These are phyloP conservation scores for Cudoniella acicularis DNA, from an alignment of 495 filamentous ascomycete genomes.

Conservation along the genomic window DNA sequence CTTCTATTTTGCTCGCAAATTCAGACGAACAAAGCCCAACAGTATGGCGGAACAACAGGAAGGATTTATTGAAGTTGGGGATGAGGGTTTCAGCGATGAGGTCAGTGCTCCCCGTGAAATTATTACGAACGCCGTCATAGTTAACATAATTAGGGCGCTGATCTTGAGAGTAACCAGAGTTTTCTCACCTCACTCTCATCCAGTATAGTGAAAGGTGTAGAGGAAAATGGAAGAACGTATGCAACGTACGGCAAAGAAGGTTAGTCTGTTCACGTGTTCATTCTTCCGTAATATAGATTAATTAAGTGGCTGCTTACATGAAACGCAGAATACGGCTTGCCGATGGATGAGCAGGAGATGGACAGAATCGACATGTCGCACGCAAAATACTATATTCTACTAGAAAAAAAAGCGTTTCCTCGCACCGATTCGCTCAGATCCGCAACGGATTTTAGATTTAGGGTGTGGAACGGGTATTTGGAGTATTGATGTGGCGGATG, in stretches of 20 bases:
- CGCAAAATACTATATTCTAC: constrained; percentile 5
- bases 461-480: constrained; percentile 46
- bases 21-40: no score
- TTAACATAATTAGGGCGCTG: neutral
- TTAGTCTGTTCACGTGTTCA: neutral
- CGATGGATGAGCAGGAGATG: constrained; percentile 23
- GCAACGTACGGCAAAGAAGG: constrained; percentile 13
- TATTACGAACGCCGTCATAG: neutral
- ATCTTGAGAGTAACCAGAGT: neutral
- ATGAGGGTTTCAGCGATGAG: neutral
- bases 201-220: constrained; percentile 5
- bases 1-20: no score
- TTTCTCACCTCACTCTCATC: constrained; percentile 2
- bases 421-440: constrained; percentile 34
- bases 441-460: constrained; percentile 51
- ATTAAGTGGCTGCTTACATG: neutral
- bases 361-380: constrained; percentile 23
- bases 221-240: constrained; percentile 22
- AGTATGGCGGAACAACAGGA: neutral
- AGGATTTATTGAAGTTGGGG: neutral
- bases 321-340: constrained; percentile 17
- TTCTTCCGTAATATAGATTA: neutral
- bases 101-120: neutral
- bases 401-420: constrained; percentile 43
- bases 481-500: constrained; percentile 22